A percentile compares a stretch with the other conserved stretches of the same genome.
These are phyloP conservation scores for Coffea humblotiana DNA, from an alignment of 305 asterid species.

Conservation along the genomic window DNA sequence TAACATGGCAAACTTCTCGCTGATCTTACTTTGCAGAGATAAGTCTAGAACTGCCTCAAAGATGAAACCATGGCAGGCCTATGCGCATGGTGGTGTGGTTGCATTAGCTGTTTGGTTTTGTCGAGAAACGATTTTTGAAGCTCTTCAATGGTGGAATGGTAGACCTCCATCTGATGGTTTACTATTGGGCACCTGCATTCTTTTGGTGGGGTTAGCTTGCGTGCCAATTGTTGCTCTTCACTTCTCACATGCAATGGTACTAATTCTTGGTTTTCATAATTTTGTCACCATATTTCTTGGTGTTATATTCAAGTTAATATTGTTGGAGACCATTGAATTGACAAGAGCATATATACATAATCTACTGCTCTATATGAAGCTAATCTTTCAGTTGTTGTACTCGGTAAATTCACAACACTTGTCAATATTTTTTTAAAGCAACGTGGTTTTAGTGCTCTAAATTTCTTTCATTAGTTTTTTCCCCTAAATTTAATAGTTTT, in stretches of 20 bases:
- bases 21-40: conserved; percentile 66
- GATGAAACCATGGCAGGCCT: conserved; percentile 99
- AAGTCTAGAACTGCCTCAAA: conserved; percentile 78
- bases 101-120: conserved; percentile 92
- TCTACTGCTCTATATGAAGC: background rate
- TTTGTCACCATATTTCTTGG: background rate
- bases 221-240: conserved; percentile 90
- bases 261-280: background rate
- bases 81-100: conserved; percentile 82
- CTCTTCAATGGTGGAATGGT: conserved; percentile 99
- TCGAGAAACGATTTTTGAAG: conserved; percentile 94
- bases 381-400: background rate
- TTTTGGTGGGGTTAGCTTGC: conserved; percentile 86
- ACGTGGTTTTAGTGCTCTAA: background rate
- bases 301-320: background rate
- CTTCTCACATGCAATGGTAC: conserved; percentile 95
- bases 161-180: conserved; percentile 97
- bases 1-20: conserved; percentile 3
- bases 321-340: conserved; percentile 5
- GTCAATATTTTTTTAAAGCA: background rate
- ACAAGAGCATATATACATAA: background rate
- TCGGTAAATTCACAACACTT: background rate
- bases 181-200: conserved; percentile 85
- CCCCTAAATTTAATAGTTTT: background rate
- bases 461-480: background rate